phyloP scores from a whole-genome alignment of 495 filamentous ascomycete genomes.

The Trichoderma gamsii region DNA sequence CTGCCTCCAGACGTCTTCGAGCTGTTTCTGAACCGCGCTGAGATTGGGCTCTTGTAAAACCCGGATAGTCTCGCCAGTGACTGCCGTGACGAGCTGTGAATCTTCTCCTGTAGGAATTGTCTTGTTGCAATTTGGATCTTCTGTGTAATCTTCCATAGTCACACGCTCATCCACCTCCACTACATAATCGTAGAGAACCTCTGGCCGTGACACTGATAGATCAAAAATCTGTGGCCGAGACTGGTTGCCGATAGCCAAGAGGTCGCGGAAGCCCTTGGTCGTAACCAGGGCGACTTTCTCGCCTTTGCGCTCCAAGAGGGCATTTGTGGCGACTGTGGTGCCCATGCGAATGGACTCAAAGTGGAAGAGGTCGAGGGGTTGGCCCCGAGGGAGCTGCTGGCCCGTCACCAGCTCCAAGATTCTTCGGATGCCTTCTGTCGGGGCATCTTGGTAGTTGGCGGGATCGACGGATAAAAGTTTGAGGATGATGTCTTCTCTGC shows the following conservation, averaged over 20 bases:
- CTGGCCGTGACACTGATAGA: conserved; percentile 62
- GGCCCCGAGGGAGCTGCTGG: conserved; percentile 18
- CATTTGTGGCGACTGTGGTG: conserved; percentile 75
- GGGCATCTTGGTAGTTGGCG: conserved; percentile 46
- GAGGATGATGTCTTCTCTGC: conserved; percentile 42
- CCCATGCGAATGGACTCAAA: conserved; percentile 66
- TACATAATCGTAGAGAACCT: conserved; percentile 46
- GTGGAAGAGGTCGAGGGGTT: conserved; percentile 19
- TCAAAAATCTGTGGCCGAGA: conserved; percentile 72
- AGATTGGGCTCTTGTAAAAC: neutral
- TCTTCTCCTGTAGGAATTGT: neutral
- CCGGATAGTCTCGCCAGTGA: conserved; percentile 5
- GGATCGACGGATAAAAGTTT: conserved; percentile 48
- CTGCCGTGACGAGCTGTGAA: neutral
- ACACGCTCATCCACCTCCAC: conserved; percentile 26
- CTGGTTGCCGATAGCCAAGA: conserved; percentile 73
- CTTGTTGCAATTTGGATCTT: conserved; percentile 60
- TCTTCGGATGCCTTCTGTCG: conserved; percentile 37
- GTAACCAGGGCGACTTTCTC: conserved; percentile 78
- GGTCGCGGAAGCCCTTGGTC: conserved; percentile 83
- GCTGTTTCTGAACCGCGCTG: neutral
- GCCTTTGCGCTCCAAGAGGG: conserved; percentile 77
- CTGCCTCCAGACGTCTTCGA: conserved; percentile 26
- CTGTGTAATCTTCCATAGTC: conserved; percentile 51
- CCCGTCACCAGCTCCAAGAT: conserved; percentile 24